Conservation (phyloP, 2,329 filamentous ascomycete genomes). For the Ophiocordyceps unilateralis region DNA sequence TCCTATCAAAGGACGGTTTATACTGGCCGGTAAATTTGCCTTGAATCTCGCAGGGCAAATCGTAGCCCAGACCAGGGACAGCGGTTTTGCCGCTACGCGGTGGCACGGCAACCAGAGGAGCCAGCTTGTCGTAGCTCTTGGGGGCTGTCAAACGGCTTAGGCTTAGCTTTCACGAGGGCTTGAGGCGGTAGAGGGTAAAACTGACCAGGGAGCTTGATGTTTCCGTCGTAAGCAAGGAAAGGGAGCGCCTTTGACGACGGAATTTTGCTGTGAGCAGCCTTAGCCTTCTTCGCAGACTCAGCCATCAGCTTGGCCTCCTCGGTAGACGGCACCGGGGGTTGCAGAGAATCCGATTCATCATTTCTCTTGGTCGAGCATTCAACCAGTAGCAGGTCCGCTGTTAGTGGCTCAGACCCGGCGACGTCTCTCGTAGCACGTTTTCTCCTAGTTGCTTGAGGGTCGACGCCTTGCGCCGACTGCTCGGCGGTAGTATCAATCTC, state of each 20-base stretch:
- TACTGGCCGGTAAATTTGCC: slow-evolving; percentile 24
- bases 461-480: slow-evolving; percentile 1
- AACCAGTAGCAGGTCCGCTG: slow-evolving; percentile 10
- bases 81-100: slow-evolving; percentile 20
- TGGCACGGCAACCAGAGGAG: slow-evolving; percentile 23
- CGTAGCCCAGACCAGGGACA: slow-evolving; percentile 20
- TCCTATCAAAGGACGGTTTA: slow-evolving; percentile 19
- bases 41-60: slow-evolving; percentile 25
- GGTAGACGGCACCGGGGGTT: slow-evolving; percentile 12
- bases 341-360: slow-evolving; percentile 17
- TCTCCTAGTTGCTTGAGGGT: slow-evolving; percentile 18
- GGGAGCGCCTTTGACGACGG: slow-evolving; percentile 21
- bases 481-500: slow-evolving; percentile 1
- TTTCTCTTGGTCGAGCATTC: slow-evolving; percentile 12
- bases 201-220: slow-evolving; percentile 21
- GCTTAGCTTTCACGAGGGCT: too few species aligned
- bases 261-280: slow-evolving; percentile 19
- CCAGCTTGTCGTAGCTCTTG: slow-evolving; percentile 27
- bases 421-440: slow-evolving; percentile 17
- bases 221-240: slow-evolving; percentile 18
- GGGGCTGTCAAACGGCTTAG: slow-evolving; percentile 9
- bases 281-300: slow-evolving; percentile 20
- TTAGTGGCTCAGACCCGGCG: slow-evolving; percentile 8
- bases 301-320: slow-evolving; percentile 19
- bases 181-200: too few species aligned